phyloP scores from a whole-genome alignment of 352 stramenopile species.

The Pythium sp. region DNA sequence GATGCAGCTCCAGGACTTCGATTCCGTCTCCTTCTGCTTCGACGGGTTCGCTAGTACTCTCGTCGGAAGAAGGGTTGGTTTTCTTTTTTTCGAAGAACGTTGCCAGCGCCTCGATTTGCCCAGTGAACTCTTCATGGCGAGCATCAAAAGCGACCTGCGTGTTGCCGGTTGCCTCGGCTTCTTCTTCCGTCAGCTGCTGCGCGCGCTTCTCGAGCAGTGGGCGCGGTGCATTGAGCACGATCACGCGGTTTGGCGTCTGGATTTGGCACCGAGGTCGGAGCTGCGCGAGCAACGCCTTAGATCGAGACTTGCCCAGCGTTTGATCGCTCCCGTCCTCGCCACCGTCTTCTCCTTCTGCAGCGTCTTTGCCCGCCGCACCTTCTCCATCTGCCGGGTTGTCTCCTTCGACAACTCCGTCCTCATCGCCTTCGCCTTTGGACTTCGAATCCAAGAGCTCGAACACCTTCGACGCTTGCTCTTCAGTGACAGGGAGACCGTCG shows the following conservation, averaged over 20 bases:
- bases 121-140: conserved; percentile 47
- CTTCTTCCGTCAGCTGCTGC: conserved; percentile 50
- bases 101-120: conserved; percentile 44
- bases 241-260: conserved; percentile 62
- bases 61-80: background rate
- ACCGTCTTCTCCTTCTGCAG: conserved; percentile 18
- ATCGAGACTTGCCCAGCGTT: conserved; percentile 28
- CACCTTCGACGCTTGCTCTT: conserved; percentile 43
- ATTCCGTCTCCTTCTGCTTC: conserved; percentile 28
- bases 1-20: conserved; percentile 66
- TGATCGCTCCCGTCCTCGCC: conserved; percentile 16
- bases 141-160: conserved; percentile 52
- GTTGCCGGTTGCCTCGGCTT: conserved; percentile 56
- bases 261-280: conserved; percentile 40
- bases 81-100: conserved; percentile 65
- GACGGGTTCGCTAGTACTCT: conserved; percentile 1
- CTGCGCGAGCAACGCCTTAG: conserved; percentile 38
- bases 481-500: conserved; percentile 54
- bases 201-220: conserved; percentile 54
- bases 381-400: conserved; percentile 19
- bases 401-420: conserved; percentile 13
- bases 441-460: conserved; percentile 27
- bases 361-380: conserved; percentile 13
- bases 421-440: conserved; percentile 9
- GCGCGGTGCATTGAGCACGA: conserved; percentile 52